Base-by-base conservation (phyloP, 2,329 filamentous ascomycete species). In the Cordyceps farinosa region DNA sequence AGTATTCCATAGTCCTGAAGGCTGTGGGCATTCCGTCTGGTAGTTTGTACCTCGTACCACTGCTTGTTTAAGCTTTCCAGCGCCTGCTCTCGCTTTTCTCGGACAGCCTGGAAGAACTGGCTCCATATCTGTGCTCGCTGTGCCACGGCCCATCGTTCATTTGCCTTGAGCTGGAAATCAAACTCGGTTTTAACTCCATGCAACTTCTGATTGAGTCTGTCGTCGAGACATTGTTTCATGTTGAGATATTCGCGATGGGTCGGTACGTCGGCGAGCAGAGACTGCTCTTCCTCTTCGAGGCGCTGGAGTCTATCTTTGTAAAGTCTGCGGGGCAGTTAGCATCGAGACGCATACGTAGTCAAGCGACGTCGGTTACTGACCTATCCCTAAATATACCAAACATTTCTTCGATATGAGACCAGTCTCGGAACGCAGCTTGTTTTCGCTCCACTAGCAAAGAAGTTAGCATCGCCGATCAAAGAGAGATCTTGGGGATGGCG, bases 21-120 rank as follows among this genome's bases (percentile, higher is more conserved):
- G 65, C 90, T 88, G 70, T 91, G 89, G 65, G 91, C 90, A 66
- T 88, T 90, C 70, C 93, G 87, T 64, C 95, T 87, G 72, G 96
- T 92, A 68, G 91, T 88, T 74, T 98, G 94, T 63, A 98, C 91
- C 69, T 94, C 89, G 76, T 96, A 97, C 84, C 94, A 96, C 68
- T 95, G 88, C 74, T 92, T 87, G 70, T 95, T 94, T 64, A 97
- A 86, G 64, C 88, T 83, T 66, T 93, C 90, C 36, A 98, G 82
- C 52, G 90, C 85, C 62, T 84, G 84, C 74, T 98, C 94, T 65
- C 95, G 87, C 67, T 90, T 84, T 71, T 96, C 91, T 62, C 95
- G 87, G 40, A 93, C 85, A 54, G 87, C 86, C 75, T 99, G 95
- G 75, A 92, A 93, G 75, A 91, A 98, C 71, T 97, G 93, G 65